A percentile compares a stretch with the other conserved stretches of the same genome.
Evolutionary conservation across 768 basidiomycete species (phyloP).

Genomic region (Amanita pallidorosea): DNA sequence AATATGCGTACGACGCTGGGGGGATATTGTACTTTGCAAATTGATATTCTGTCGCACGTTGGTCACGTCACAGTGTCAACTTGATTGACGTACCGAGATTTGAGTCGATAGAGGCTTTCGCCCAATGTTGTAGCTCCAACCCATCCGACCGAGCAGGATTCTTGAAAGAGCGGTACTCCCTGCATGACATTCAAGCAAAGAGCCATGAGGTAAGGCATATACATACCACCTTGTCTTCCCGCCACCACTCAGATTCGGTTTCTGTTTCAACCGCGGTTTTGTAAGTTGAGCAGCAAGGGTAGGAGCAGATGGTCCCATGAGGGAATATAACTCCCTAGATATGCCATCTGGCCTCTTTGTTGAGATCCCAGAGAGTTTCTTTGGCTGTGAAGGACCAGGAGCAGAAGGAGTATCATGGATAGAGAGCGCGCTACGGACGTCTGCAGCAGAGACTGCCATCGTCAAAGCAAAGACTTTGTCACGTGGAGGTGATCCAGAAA

Average conservation of each 20-base stretch:
- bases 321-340: conserved; percentile 82
- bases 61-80: background rate
- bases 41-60: conserved; percentile 43
- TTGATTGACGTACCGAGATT: conserved; percentile 34
- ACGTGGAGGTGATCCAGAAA: background rate
- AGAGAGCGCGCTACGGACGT: conserved; percentile 77
- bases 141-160: conserved; percentile 61
- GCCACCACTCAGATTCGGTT: conserved; percentile 60
- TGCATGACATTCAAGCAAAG: conserved; percentile 16
- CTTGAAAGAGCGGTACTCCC: conserved; percentile 70
- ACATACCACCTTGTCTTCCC: conserved; percentile 63
- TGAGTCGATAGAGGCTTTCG: conserved; percentile 46
- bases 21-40: conserved; percentile 81
- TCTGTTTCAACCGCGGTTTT: conserved; percentile 80
- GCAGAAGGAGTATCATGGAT: conserved; percentile 35
- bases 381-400: conserved; percentile 34
- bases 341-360: conserved; percentile 80
- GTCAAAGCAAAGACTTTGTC: background rate
- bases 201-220: background rate
- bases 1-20: conserved; percentile 55
- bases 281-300: conserved; percentile 70
- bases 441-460: conserved; percentile 67
- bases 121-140: conserved; percentile 79
- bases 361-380: conserved; percentile 29
- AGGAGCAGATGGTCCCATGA: conserved; percentile 92